Evolutionary conservation across 2,329 filamentous ascomycete species (phyloP), one percentile per base, ranked within the genome.

Genomic region (Colletotrichum lentis): DNA sequence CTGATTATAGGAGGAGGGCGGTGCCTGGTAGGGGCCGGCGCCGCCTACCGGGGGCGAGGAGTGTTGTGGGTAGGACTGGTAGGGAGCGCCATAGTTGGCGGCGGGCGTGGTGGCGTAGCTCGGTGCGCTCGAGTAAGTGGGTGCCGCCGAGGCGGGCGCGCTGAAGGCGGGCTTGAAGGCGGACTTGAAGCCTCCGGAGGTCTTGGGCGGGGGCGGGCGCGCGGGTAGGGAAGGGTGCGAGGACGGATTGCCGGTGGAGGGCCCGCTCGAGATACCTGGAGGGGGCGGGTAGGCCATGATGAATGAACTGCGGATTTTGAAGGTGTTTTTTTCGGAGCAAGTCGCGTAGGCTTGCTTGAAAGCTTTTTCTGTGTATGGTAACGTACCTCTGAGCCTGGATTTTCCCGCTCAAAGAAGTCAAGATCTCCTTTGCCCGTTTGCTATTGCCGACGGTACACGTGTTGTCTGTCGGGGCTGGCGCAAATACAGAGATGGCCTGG

Each of bases 201-300:
- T 73, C 70, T 79, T 80, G 70, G 88, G 83, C 60, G 89, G 86
- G 49, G 92, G 92, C 70, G 92, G 93, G 73, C 91, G 90, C 71
- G 92, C 89, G 72, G 93, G 93, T 46, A 96, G 90, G 73, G 91
- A 92, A 52, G 87, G 85, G 74, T 87, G 82, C 41, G 80, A 74
- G 73, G 79, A 71, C 68, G 78, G 72, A 37, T 69, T 67, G 50
- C 61, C 50, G 59, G 52, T 79, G 74, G 81, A 79, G 74, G 76
- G 57, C 62, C 67, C 75, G 77, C 76, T 76, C 78, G 83, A 78
- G 79, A 87, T 82, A 88, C 91, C 91, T 93, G 92, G 91, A 91
- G 91, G 91, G 77, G 90, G 90, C 81, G 91, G 90, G 86, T 93
- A 93, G 81, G 91, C 90, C 92, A 95, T 95, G 86, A 89, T 89